Percentiles rank a stretch among this genome's conserved stretches.
Conservation (phyloP, 441 rosid genomes). For the Adansonia madagascariensis region DNA sequence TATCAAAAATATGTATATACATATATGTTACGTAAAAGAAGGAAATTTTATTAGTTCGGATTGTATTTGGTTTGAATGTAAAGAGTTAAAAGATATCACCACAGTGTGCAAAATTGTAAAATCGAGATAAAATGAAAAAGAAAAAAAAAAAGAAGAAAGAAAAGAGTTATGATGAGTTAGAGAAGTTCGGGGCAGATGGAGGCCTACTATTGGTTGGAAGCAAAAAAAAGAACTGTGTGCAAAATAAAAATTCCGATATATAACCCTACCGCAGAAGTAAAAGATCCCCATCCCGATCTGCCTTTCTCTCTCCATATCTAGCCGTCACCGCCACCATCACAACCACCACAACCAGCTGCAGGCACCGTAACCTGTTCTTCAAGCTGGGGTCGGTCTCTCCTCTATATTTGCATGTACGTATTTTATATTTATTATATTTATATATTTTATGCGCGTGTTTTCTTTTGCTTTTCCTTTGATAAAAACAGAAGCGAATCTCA, state of each 20-base stretch:
- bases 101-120: neutral
- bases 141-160: no score
- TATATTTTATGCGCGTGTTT: neutral
- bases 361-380: neutral
- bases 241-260: neutral
- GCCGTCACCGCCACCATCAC: constrained; percentile 6
- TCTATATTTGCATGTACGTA: neutral
- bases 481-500: constrained; percentile 14
- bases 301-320: constrained; percentile 15
- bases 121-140: neutral
- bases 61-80: no score
- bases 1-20: no score
- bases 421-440: neutral
- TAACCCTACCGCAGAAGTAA: constrained; percentile 15
- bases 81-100: no score
- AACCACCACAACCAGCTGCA: neutral
- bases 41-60: no score
- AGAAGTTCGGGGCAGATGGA: constrained; percentile 7
- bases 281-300: neutral
- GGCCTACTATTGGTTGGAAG: neutral
- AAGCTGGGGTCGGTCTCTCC: neutral
- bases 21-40: no score
- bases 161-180: neutral
- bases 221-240: neutral
- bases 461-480: constrained; percentile 1